phyloP scores from a whole-genome alignment of 345 rosid genomes.

The Microthlaspi erraticum region DNA sequence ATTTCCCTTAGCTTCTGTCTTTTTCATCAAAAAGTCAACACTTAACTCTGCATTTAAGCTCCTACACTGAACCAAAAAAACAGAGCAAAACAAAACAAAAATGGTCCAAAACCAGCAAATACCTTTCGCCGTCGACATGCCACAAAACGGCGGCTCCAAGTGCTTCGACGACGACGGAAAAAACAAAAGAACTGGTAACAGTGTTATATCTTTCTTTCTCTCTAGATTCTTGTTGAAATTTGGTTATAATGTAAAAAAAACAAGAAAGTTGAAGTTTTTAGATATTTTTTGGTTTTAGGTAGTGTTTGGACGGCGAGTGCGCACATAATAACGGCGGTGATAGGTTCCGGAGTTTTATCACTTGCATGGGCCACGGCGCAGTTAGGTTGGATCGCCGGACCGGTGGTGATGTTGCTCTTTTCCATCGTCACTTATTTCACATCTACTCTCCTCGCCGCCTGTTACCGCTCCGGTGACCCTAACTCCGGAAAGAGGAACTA shows the following conservation, averaged over 20 bases:
- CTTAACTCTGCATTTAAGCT: constrained; percentile 8
- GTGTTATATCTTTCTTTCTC: neutral
- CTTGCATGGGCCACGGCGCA: constrained; percentile 67
- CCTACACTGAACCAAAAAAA: neutral
- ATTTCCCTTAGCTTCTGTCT: constrained; percentile 1
- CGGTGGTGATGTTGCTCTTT: constrained; percentile 49
- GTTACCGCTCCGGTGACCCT: constrained; percentile 55
- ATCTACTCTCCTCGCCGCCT: constrained; percentile 45
- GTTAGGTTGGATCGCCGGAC: constrained; percentile 68
- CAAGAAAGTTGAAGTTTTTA: neutral
- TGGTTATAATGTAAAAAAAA: neutral
- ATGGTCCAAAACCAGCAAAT: constrained; percentile 38
- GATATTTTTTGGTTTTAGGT: constrained; percentile 17
- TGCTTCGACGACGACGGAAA: constrained; percentile 83
- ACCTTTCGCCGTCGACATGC: constrained; percentile 50
- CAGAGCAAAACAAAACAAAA: neutral
- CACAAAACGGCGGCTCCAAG: constrained; percentile 51
- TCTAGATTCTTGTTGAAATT: neutral
- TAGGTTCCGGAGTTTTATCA: constrained; percentile 65
- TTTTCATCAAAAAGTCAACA: neutral
- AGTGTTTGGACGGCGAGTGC: constrained; percentile 58
- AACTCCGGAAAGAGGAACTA: constrained; percentile 51
- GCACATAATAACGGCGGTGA: constrained; percentile 64
- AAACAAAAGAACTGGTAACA: constrained; percentile 69
- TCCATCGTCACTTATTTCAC: constrained; percentile 55